Base-by-base conservation (phyloP, 176 grass and related monocot genomes). In the Tuctoria greenei region DNA sequence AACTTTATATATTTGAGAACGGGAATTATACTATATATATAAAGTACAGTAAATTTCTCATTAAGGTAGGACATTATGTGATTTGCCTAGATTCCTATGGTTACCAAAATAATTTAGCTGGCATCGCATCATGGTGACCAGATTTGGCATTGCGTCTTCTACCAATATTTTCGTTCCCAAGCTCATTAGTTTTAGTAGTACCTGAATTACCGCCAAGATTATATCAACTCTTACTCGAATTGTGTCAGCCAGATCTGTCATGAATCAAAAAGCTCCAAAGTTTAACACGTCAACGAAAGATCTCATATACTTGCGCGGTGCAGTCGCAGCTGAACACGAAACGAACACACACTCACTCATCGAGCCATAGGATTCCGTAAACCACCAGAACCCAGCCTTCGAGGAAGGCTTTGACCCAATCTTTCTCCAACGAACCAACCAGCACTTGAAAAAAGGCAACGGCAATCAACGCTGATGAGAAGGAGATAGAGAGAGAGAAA, bases 341-440 rank as follows among this genome's bases (percentile, higher is more conserved):
- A 7, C 20, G 20, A 55, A 31, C 31, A 31, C 31, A 3, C 1
- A 31, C n/a, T n/a, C 31, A 31, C 31, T 31, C 31, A 31, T 31
- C 31, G 6, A 10, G 0, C 59, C 59, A 7, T 61, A 61, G 27
- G 27, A 61, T 61, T 31, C 26, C 58, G 14, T 12, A 60, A 60
- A 61, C 34, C 59, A 34, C 14, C 27, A 31, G 26, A 61, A 31
- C 58, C 4, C 58, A 61, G 12, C 12, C 58, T 16, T 61, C 31
- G 25, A 57, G 54, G 23, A 34, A 61, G 27, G 26, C 21, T 73
- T 72, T 71, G 66, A 58, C 61, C 42, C 15, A 35, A 82, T 61
- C 74, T 37, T 36, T 61, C 34, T 42, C 41, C 60, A 73, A 73
- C 66, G 51, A 82, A 87, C 50, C 17, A 82, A 82, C 40, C 17